Evolutionary conservation across 169 alveolate genomes (phyloP).

Genomic region (Cryptosporidium ryanae): DNA sequence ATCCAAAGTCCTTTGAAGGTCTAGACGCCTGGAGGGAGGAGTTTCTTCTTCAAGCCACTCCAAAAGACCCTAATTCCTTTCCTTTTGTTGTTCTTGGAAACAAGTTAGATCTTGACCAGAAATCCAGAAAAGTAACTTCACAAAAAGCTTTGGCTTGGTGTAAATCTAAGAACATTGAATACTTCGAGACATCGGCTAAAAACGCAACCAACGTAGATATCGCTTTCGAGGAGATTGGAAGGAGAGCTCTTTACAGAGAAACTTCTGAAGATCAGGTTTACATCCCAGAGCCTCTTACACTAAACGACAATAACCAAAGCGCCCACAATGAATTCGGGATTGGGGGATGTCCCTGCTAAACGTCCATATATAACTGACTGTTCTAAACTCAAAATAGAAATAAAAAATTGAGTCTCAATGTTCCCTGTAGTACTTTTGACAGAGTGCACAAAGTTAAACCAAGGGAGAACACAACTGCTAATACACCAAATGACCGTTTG

Average conservation of each 20-base stretch:
- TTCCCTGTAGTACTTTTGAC: too few relatives aligned
- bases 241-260: slow-evolving; percentile 87
- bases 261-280: slow-evolving; percentile 88
- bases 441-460: too few relatives aligned
- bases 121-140: slow-evolving; percentile 82
- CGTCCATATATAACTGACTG: background rate
- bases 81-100: slow-evolving; percentile 98
- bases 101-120: slow-evolving; percentile 89
- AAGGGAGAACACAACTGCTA: too few relatives aligned
- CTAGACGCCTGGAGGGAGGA: slow-evolving; percentile 97
- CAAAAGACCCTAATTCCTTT: slow-evolving; percentile 94
- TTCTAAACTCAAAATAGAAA: background rate
- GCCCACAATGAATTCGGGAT: slow-evolving; percentile 50
- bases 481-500: too few relatives aligned
- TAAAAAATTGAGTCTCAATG: too few relatives aligned
- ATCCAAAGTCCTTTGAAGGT: slow-evolving; percentile 92
- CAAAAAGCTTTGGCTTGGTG: slow-evolving; percentile 94
- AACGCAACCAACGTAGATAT: slow-evolving; percentile 94
- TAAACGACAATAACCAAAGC: slow-evolving; percentile 18
- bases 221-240: slow-evolving; percentile 93
- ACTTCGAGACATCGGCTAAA: slow-evolving; percentile 97
- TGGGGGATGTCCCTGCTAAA: slow-evolving; percentile 64
- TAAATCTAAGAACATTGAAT: slow-evolving; percentile 91
- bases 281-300: slow-evolving; percentile 70
- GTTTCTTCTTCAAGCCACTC: slow-evolving; percentile 94